Base-by-base conservation (phyloP, 78 protist genomes). In the Dictyostelium capitatum region DNA sequence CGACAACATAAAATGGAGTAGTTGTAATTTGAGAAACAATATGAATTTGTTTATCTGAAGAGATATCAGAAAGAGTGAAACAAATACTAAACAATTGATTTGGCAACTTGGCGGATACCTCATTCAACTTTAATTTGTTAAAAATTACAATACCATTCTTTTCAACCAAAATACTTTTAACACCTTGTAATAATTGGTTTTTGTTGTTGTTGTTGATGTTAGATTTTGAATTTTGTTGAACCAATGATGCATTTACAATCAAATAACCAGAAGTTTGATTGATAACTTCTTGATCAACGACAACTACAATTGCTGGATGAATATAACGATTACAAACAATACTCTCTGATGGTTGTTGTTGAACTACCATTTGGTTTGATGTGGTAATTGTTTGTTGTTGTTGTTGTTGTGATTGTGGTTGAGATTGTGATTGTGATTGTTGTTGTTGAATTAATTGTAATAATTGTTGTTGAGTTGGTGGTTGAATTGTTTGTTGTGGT, bases 111-210 rank as follows among this genome's bases (percentile, higher is more conserved):
- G 51, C 56, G 1, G 89, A 37, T 43, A 65, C 19, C 23, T 59
- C 94, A 50, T 64, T 74, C 4, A 54, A 51, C 8, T 51, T 59
- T n/a, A 81, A 41, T 28, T 81, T 59, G 59, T 80, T 72, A 17
- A 54, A 69, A 30, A 77, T 69, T 5, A 82, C 84, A 67, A 91
- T 8, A 37, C 92, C 90, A 48, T 30, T 72, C 62, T 74, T 69
- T 30, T 91, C 95, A 50, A 91, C 90, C 3, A 73, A 28, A 28
- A 79, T 59, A 53, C 77, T 53, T 50, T 69, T 83, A 37, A 91
- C 90, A 56, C 95, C 95, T 25, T 91, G 95, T 1, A 91, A 64
- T 10, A 91, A 75, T 30, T 91, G 90, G 4, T 67, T 77, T 23
- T 80, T 77, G 1, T 75, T 75, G 53, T 67, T 83, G 37, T 9